Base-by-base conservation (phyloP, 306 rosid species). In the Lathyrus tuberosus region DNA sequence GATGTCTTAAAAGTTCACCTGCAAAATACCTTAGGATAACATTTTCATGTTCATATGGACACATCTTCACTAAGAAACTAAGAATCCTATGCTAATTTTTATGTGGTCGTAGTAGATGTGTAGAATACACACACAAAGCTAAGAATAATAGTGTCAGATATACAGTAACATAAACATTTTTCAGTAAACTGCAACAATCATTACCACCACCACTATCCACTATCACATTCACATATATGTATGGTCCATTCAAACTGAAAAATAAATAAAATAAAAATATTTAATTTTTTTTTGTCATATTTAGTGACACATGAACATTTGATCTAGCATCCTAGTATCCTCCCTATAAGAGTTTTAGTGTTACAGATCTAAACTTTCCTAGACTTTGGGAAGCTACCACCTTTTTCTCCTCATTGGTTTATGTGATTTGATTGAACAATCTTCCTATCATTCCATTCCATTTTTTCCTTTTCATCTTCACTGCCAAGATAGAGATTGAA, bases 11-110 rank as follows among this genome's bases (percentile, higher is more conserved):
- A 82, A 87, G 83, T 76, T 90, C 97, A 71, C 87, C 94, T 22
- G 86, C 96, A 76, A 86, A 86, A 86, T 40, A 81, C 95, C 96
- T 93, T 75, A 42, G 38, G 65, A 80, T 80, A 65, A 76, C 16
- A 54, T 14, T 22, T 56, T 81, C 52, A 83, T 33, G 58, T 70
- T 80, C 76, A 80, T 85, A 76, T 47, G 31, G 71, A 70, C n/a
- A 78, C 2, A 16, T 26, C 46, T 53, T 64, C 52, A 79, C 41
- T 53, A 35, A 75, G 67, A 47, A 47, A 42, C 47, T 47, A 14
- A 56, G 62, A 60, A 63, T 67, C 67, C 12, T 38, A 74, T 18
- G 61, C 28, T 71, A 35, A 30, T 40, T 73, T 66, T 17, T 26
- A 48, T 4, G 11, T 5, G 24, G 65, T 14, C 17, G 13, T 12